Base-by-base conservation (phyloP, 306 rosid genomes). In the Medicago lupulina region DNA sequence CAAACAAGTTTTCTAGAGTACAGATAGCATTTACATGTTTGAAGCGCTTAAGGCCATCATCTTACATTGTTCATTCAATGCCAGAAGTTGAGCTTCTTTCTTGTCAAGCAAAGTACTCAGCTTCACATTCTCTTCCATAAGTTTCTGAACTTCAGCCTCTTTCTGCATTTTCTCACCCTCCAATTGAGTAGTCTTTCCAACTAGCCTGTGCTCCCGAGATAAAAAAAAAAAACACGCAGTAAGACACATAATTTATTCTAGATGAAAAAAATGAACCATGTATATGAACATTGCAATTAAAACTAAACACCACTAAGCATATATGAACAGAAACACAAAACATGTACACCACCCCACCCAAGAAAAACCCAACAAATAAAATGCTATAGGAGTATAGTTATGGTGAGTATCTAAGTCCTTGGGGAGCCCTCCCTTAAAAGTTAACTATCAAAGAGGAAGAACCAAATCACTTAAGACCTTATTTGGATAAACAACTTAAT, bases 101-200 rank as follows among this genome's bases (percentile, higher is more conserved):
- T 96, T 96, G 93, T 96, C 98, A 61, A 96, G 98, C 86, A 89
- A 85, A 78, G 98, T 86, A 75, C 87, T 96, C 86, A 96, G 84
- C 88, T 83, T 88, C 87, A 88, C 91, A 81, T 96, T 96, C 80
- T 92, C 99, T 78, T 92, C 88, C 99, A 96, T 90, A 8, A 96
- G 97, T 78, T 90, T 96, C 87, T 92, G 99, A 75, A 92, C 99
- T 88, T 92, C 98, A 8, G 83, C 84, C 86, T 92, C 99, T 79
- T 96, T 96, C 87, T 96, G 98, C 93, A 77, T 83, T 82, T 96
- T 92, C 84, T 96, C 99, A 83, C 96, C 96, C 86, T 96, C 99
- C 74, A 96, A 74, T 67, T 96, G 98, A n/a, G 91, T 87, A 44
- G 98, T 90, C 81, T 92, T 96, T 18, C 89, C 96, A 16, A 89